Conservation (phyloP, 2,329 filamentous ascomycete genomes). For the Dryadomyces quercus-mongolicae region DNA sequence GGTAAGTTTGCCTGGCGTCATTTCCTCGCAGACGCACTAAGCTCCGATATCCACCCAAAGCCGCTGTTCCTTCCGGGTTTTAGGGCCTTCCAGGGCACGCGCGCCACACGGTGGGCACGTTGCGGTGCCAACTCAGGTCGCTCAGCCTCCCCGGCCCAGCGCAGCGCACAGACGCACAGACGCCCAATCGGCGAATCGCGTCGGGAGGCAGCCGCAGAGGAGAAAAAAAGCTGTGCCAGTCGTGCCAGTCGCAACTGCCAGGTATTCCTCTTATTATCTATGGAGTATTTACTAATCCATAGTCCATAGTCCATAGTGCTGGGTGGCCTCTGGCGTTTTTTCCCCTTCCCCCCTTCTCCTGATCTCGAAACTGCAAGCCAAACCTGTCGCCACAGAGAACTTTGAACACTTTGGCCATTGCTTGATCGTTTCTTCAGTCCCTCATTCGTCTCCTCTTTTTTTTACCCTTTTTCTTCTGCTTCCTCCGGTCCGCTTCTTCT, state of each 20-base stretch:
- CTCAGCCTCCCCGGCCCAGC: background rate
- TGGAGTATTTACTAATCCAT: constrained; percentile 6
- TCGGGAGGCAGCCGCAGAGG: background rate
- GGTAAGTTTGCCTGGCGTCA: too few species aligned
- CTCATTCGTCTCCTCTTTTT: background rate
- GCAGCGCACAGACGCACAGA: background rate
- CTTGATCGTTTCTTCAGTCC: background rate
- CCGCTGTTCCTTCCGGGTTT: background rate
- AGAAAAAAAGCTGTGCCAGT: background rate
- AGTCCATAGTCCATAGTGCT: too few species aligned
- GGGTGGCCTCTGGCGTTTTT: background rate
- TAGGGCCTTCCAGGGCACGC: background rate
- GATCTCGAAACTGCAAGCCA: background rate
- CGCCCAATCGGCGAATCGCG: background rate
- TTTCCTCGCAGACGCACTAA: too few species aligned
- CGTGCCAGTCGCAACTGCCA: background rate
- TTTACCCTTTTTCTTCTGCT: background rate
- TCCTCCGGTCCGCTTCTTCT: background rate
- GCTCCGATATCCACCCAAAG: too few species aligned
- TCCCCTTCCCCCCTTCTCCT: background rate
- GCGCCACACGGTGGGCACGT: background rate
- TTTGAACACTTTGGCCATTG: background rate
- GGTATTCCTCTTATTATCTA: background rate
- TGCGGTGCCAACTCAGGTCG: background rate
- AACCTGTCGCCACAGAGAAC: background rate